Percentiles rank a stretch among this genome's conserved stretches.
phyloP scores from a whole-genome alignment of 192 early-diverging fungal genomes.

The Mortierella alpina region DNA sequence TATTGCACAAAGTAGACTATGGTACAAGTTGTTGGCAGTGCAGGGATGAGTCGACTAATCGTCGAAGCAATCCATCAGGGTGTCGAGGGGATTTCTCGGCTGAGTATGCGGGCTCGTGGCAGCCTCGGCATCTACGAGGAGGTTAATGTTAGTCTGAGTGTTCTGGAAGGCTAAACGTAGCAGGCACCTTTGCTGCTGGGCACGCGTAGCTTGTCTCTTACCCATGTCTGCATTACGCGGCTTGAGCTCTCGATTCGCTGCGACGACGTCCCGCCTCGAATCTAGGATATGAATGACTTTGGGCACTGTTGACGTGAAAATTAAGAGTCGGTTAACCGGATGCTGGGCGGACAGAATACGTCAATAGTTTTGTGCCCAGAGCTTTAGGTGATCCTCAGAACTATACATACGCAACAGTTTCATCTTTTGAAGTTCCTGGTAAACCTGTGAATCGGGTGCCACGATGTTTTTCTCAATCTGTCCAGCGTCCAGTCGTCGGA shows the following conservation, averaged over 20 bases:
- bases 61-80: slow-evolving; percentile 2
- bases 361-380: too few relatives aligned
- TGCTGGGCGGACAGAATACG: neutral
- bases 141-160: neutral
- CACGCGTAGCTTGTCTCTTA: neutral
- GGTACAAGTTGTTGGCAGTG: neutral
- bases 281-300: slow-evolving; percentile 22
- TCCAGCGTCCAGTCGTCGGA: slow-evolving; percentile 26
- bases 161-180: neutral
- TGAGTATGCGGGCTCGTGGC: slow-evolving; percentile 6
- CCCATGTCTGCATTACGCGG: neutral
- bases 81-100: neutral
- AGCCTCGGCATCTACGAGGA: neutral
- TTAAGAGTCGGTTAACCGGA: neutral
- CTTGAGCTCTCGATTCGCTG: slow-evolving; percentile 18
- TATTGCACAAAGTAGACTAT: too few relatives aligned
- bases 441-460: slow-evolving; percentile 21
- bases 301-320: slow-evolving; percentile 13
- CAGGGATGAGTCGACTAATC: neutral
- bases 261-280: slow-evolving; percentile 7
- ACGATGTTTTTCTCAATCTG: slow-evolving; percentile 33
- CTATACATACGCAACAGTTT: slow-evolving; percentile 25
- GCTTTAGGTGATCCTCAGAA: too few relatives aligned
- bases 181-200: neutral
- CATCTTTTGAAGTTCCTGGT: slow-evolving; percentile 31